A percentile compares a stretch with the other conserved stretches of the same genome.
phyloP scores from a whole-genome alignment of 768 basidiomycete genomes.

The Lentinus brumalis region DNA sequence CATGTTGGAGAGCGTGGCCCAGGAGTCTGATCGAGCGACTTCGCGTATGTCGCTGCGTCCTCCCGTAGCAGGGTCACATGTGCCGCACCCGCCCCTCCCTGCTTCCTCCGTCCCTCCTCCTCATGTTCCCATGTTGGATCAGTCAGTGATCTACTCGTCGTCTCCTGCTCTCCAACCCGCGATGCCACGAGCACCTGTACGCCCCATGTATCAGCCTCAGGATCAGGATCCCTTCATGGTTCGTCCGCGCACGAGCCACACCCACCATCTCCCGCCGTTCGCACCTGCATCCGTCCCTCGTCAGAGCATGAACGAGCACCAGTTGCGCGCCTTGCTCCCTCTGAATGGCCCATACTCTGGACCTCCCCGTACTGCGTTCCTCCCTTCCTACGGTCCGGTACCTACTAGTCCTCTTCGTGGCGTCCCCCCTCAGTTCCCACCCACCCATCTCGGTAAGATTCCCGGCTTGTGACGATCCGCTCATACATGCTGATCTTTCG shows the following conservation, averaged over 20 bases:
- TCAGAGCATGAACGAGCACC: conserved; percentile 54
- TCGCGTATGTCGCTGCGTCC: conserved; percentile 19
- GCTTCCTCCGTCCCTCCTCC: conserved; percentile 33
- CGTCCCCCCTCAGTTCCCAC: conserved; percentile 10
- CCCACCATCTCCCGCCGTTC: conserved; percentile 28
- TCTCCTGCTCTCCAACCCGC: conserved; percentile 2
- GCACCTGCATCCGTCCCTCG: conserved; percentile 28
- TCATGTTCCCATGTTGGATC: conserved; percentile 20
- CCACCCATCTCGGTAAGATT: conserved; percentile 10
- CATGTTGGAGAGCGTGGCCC: conserved; percentile 68
- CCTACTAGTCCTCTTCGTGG: conserved; percentile 10
- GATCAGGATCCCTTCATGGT: conserved; percentile 32
- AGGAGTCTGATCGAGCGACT: conserved; percentile 66
- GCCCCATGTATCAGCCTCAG: conserved; percentile 18
- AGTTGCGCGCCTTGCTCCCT: conserved; percentile 46
- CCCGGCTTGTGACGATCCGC: not conserved
- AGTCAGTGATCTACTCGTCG: conserved; percentile 41
- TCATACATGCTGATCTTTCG: not conserved
- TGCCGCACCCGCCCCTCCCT: conserved; percentile 9
- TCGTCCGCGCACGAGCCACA: conserved; percentile 40
- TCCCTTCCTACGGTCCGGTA: conserved; percentile 9
- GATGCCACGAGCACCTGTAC: conserved; percentile 1
- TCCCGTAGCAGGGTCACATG: not conserved
- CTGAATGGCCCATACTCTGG: conserved; percentile 5
- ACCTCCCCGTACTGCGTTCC: not conserved